Percentiles rank a stretch among this genome's conserved stretches.
phyloP scores from a whole-genome alignment of 495 filamentous ascomycete species.

The Penicillium lividum region DNA sequence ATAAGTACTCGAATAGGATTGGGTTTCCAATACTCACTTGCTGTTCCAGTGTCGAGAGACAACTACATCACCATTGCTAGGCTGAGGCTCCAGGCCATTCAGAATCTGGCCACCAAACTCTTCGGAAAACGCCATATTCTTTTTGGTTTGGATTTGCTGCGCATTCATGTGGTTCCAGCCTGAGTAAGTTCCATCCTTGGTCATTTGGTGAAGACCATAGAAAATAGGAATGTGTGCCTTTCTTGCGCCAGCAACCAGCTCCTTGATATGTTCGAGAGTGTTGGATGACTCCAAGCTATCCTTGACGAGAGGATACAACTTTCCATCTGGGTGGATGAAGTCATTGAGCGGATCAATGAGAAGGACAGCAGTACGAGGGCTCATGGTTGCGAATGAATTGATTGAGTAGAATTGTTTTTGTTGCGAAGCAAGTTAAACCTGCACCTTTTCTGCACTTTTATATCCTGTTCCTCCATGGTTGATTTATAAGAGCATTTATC shows the following conservation, averaged over 20 bases:
- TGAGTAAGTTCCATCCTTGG: constrained; percentile 3
- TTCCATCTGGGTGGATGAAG: constrained; percentile 10
- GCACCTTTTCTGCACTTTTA: not conserved
- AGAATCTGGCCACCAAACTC: constrained; percentile 4
- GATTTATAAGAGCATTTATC: not conserved
- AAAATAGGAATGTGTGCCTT: not conserved
- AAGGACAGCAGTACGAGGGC: not conserved
- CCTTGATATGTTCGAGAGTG: not conserved
- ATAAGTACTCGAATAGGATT: not conserved
- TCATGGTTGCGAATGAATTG: not conserved
- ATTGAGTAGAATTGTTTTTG: not conserved
- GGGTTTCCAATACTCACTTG: constrained; percentile 5
- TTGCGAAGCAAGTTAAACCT: too few relatives aligned
- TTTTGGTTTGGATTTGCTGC: not conserved
- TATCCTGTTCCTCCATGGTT: not conserved
- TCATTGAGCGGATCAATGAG: constrained; percentile 15
- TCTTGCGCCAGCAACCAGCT: not conserved
- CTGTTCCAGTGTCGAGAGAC: constrained; percentile 16
- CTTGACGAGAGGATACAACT: constrained; percentile 6
- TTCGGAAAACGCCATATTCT: not conserved
- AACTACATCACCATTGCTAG: constrained; percentile 13
- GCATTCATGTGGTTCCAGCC: constrained; percentile 2
- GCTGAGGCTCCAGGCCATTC: constrained; percentile 4
- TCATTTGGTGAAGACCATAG: constrained; percentile 4
- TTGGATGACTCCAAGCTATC: constrained; percentile 6